Evolutionary conservation across 1,139 yeast species (phyloP).

Genomic region (Yamadazyma taylorii): DNA sequence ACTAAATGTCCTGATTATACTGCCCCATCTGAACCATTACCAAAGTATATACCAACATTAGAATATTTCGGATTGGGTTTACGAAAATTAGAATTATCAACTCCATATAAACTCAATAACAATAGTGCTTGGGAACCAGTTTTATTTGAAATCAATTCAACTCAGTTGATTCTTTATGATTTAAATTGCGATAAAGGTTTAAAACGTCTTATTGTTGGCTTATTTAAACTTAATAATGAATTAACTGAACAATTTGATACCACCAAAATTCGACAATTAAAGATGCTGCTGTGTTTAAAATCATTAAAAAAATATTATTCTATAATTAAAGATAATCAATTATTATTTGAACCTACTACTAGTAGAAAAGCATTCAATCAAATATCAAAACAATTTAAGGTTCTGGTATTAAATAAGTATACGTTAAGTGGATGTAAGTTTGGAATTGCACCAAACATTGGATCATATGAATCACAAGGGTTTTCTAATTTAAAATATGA

Average conservation of each 20-base stretch:
- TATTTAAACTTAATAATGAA: constrained; percentile 22
- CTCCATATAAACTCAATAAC: constrained; percentile 37
- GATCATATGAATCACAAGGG: constrained; percentile 1
- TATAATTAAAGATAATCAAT: constrained; percentile 27
- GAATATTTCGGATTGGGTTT: constrained; percentile 36
- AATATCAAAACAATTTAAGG: constrained; percentile 23
- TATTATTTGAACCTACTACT: constrained; percentile 40
- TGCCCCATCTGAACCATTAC: constrained; percentile 27
- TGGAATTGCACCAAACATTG: constrained; percentile 42
- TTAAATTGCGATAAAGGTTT: constrained; percentile 26
- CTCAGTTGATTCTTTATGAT: constrained; percentile 50
- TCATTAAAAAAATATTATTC: constrained; percentile 21
- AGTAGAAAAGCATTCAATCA: constrained; percentile 15
- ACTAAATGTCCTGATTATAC: constrained; percentile 20
- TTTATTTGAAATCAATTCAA: constrained; percentile 55
- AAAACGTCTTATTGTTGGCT: constrained; percentile 27
- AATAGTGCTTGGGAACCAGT: constrained; percentile 47
- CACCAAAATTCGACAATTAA: constrained; percentile 13
- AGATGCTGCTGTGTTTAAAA: constrained; percentile 14
- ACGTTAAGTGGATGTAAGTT: constrained; percentile 33
- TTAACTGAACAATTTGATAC: constrained; percentile 1
- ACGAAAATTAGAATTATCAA: constrained; percentile 36
- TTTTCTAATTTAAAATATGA: constrained; percentile 25
- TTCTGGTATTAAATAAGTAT: constrained; percentile 25
- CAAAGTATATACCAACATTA: constrained; percentile 33